Conservation (phyloP, 805 yeast species). For the Yamadazyma sp. region DNA sequence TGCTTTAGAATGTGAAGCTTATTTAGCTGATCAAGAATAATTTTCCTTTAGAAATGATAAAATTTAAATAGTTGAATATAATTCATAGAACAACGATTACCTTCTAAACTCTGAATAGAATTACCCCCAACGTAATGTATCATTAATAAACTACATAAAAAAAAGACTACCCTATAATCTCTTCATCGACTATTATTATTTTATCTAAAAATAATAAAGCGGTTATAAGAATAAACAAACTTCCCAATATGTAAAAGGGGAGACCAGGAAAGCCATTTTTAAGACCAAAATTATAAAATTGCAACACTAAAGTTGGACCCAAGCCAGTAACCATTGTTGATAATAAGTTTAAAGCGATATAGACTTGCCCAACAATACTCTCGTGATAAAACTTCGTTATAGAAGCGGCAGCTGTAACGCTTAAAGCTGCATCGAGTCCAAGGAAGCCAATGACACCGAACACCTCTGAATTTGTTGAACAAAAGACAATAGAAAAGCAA, state of each 20-base stretch:
- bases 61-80: too few species aligned
- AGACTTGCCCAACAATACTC: conserved; percentile 13
- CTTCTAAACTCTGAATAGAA: neutral
- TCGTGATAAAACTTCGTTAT: conserved; percentile 56
- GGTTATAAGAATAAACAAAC: neutral
- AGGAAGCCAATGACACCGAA: conserved; percentile 33
- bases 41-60: too few species aligned
- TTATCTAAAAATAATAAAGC: neutral
- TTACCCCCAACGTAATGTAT: neutral
- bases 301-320: conserved; percentile 2
- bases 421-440: conserved; percentile 44
- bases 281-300: conserved; percentile 7
- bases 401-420: conserved; percentile 56
- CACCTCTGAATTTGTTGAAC: conserved; percentile 35
- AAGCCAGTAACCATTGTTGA: conserved; percentile 1
- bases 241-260: conserved; percentile 3
- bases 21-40: conserved; percentile 54
- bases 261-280: conserved; percentile 4
- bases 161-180: too few species aligned
- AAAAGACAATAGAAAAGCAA: neutral
- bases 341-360: conserved; percentile 5
- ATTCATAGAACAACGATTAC: neutral
- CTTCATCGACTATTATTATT: too few species aligned
- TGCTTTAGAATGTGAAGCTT: conserved; percentile 90
- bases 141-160: too few species aligned